Percentiles rank a stretch among this genome's conserved stretches.
Conservation (phyloP, 768 basidiomycete species). For the Sutorius australiensis region DNA sequence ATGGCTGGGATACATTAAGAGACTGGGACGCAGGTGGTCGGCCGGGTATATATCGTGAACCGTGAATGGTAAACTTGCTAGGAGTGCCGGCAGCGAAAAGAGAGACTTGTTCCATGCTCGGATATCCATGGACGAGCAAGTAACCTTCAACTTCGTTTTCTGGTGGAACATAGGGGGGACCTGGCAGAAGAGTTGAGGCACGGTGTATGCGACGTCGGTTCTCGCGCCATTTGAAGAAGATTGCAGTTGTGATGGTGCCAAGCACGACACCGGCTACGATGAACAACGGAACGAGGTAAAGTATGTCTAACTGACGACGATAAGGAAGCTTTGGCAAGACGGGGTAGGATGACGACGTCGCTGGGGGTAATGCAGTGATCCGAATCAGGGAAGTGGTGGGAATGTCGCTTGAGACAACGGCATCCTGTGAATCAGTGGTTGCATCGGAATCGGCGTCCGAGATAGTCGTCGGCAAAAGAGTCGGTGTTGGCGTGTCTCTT, state of each 20-base stretch:
- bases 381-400: slow-evolving; percentile 26
- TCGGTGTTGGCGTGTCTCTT: slow-evolving; percentile 17
- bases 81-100: slow-evolving; percentile 25
- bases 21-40: slow-evolving; percentile 10
- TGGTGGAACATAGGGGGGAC: slow-evolving; percentile 26
- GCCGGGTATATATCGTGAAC: slow-evolving; percentile 22
- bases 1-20: not conserved
- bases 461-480: slow-evolving; percentile 5
- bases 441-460: not conserved
- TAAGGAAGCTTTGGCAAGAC: slow-evolving; percentile 17
- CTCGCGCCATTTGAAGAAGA: slow-evolving; percentile 13
- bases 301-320: slow-evolving; percentile 23
- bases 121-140: slow-evolving; percentile 10
- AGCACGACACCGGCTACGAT: slow-evolving; percentile 23
- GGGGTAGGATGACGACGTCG: slow-evolving; percentile 10
- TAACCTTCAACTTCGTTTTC: slow-evolving; percentile 16
- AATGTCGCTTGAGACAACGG: slow-evolving; percentile 6
- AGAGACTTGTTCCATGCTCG: slow-evolving; percentile 29
- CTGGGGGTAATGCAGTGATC: slow-evolving; percentile 34
- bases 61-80: slow-evolving; percentile 30
- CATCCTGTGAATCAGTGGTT: not conserved
- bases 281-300: slow-evolving; percentile 28
- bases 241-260: slow-evolving; percentile 12
- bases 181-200: slow-evolving; percentile 19
- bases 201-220: slow-evolving; percentile 3